Percentiles rank a stretch among this genome's conserved stretches.
These are phyloP conservation scores for Jaltomata sinuosa DNA, from an alignment of 257 asterid species.

Conservation along the genomic window DNA sequence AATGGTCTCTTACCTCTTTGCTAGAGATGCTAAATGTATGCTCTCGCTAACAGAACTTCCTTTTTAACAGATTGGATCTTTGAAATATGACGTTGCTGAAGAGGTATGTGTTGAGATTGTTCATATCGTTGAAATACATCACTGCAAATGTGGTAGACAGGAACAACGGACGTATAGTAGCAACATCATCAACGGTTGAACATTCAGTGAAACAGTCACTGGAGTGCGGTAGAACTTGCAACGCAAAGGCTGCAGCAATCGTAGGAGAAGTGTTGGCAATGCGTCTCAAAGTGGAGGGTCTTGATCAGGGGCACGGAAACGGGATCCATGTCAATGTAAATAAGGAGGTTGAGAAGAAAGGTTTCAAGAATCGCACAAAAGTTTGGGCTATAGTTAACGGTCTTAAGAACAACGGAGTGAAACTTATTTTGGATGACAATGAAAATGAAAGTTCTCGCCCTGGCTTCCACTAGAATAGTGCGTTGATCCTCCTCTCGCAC, in stretches of 20 bases:
- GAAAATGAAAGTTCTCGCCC: conserved; percentile 11
- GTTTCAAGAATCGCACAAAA: conserved; percentile 60
- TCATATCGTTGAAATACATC: conserved; percentile 73
- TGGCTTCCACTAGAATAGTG: not conserved
- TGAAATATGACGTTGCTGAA: conserved; percentile 49
- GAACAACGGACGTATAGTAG: conserved; percentile 58
- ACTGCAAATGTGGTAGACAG: conserved; percentile 83
- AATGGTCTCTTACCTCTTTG: not conserved
- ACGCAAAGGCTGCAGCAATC: conserved; percentile 75
- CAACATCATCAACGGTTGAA: conserved; percentile 67
- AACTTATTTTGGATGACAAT: conserved; percentile 46
- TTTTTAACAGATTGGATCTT: not conserved
- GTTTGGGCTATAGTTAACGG: conserved; percentile 65
- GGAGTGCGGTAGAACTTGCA: conserved; percentile 80
- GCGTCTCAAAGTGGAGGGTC: conserved; percentile 79
- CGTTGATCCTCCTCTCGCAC: not conserved
- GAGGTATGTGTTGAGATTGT: conserved; percentile 66
- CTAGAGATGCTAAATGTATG: not conserved
- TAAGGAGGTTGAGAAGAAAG: conserved; percentile 75
- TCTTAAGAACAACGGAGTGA: conserved; percentile 51
- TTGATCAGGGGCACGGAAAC: conserved; percentile 67
- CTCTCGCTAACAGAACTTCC: not conserved
- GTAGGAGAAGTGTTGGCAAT: conserved; percentile 89
- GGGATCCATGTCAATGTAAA: conserved; percentile 64
- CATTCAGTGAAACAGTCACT: conserved; percentile 54